These are phyloP conservation scores for Tuber melanosporum DNA, from an alignment of 495 filamentous ascomycete species.

Conservation along the genomic window DNA sequence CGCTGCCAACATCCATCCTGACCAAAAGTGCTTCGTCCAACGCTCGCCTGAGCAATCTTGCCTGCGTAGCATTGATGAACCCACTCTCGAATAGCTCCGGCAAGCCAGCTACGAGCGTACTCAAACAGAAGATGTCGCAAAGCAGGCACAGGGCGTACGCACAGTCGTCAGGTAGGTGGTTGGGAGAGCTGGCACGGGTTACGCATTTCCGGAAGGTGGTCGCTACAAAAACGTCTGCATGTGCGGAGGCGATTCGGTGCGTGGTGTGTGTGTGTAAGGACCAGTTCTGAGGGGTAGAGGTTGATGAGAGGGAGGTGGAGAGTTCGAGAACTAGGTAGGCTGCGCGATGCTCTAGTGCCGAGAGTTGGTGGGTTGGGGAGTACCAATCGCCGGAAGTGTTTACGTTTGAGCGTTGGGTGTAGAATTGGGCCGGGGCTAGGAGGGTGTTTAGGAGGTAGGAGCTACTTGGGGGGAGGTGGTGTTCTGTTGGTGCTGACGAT, in stretches of 20 bases:
- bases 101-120: slow-evolving; percentile 26
- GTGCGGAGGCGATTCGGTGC: slow-evolving; percentile 26
- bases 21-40: slow-evolving; percentile 29
- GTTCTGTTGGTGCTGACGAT: neutral
- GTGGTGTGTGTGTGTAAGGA: slow-evolving; percentile 28
- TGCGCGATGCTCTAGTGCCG: slow-evolving; percentile 31
- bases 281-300: slow-evolving; percentile 23
- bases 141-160: slow-evolving; percentile 17
- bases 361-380: slow-evolving; percentile 19
- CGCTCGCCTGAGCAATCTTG: slow-evolving; percentile 20
- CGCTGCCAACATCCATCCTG: slow-evolving; percentile 22
- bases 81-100: slow-evolving; percentile 38
- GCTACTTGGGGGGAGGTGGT: slow-evolving; percentile 15
- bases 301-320: slow-evolving; percentile 14
- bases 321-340: slow-evolving; percentile 25
- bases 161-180: slow-evolving; percentile 7
- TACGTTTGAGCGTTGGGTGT: slow-evolving; percentile 21
- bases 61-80: slow-evolving; percentile 27
- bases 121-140: slow-evolving; percentile 26
- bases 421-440: slow-evolving; percentile 18
- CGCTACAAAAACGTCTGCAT: slow-evolving; percentile 37
- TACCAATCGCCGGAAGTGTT: slow-evolving; percentile 23
- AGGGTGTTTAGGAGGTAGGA: slow-evolving; percentile 28
- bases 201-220: slow-evolving; percentile 25
- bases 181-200: slow-evolving; percentile 5